Evolutionary conservation across 2,329 filamentous ascomycete genomes (phyloP).

Genomic region (Endothia cerciana): DNA sequence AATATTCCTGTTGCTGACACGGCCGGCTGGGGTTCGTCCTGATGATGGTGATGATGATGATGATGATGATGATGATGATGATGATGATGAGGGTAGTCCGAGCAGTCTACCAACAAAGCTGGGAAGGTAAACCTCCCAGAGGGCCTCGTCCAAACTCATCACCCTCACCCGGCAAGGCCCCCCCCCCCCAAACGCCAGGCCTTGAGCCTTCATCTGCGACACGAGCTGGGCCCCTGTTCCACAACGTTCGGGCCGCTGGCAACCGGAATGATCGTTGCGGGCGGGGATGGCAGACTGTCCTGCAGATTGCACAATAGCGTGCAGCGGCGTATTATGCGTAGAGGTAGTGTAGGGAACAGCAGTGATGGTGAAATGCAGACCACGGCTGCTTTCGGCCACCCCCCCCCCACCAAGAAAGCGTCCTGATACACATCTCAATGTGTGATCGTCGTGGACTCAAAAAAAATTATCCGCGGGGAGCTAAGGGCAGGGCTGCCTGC

Average conservation of each 20-base stretch:
- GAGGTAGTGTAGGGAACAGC: neutral
- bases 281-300: neutral
- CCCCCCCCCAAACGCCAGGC: neutral
- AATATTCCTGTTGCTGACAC: neutral
- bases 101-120: neutral
- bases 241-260: conserved; percentile 4
- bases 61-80: too few relatives aligned
- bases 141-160: neutral
- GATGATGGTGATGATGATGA: neutral
- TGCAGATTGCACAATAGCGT: neutral
- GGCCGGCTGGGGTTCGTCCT: neutral
- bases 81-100: neutral
- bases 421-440: conserved; percentile 19
- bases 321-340: neutral
- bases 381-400: neutral
- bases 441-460: conserved; percentile 27
- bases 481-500: conserved; percentile 24
- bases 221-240: neutral
- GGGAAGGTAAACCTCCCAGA: neutral
- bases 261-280: neutral
- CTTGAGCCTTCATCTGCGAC: conserved; percentile 1
- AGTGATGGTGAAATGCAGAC: conserved; percentile 1
- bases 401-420: neutral
- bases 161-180: neutral
- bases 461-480: conserved; percentile 19